These are phyloP conservation scores for Euphorbia peplus DNA, from an alignment of 345 rosid species.

Conservation along the genomic window DNA sequence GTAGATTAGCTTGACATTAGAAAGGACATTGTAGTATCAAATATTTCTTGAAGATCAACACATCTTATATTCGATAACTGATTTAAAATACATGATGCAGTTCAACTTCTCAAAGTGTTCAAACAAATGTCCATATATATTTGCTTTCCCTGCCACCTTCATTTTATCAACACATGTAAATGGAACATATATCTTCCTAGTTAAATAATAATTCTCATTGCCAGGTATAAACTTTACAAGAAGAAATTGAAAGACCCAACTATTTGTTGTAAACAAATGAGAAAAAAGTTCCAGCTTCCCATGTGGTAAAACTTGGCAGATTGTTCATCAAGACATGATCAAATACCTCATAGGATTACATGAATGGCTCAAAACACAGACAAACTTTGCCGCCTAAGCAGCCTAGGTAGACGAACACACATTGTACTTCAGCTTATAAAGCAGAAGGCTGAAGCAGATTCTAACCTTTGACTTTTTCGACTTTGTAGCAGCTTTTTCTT, in stretches of 20 bases:
- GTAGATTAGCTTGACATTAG: not conserved
- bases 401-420: not conserved
- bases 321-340: not conserved
- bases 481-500: slow-evolving; percentile 20
- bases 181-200: not conserved
- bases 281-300: not conserved
- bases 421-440: slow-evolving; percentile 12
- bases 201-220: not conserved
- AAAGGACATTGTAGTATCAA: not conserved
- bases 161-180: not conserved
- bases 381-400: not conserved
- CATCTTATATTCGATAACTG: not conserved
- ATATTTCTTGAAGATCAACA: not conserved
- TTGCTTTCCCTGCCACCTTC: not conserved
- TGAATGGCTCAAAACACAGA: not conserved
- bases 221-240: not conserved
- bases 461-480: slow-evolving; percentile 34
- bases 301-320: not conserved
- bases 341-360: not conserved
- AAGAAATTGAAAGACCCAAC: not conserved
- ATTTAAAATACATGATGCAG: not conserved
- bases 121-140: not conserved
- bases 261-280: not conserved
- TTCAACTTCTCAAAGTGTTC: not conserved
- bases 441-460: not conserved